These are phyloP conservation scores for Wickerhamiella alocasiicola DNA, from an alignment of 805 yeast species.

Conservation along the genomic window DNA sequence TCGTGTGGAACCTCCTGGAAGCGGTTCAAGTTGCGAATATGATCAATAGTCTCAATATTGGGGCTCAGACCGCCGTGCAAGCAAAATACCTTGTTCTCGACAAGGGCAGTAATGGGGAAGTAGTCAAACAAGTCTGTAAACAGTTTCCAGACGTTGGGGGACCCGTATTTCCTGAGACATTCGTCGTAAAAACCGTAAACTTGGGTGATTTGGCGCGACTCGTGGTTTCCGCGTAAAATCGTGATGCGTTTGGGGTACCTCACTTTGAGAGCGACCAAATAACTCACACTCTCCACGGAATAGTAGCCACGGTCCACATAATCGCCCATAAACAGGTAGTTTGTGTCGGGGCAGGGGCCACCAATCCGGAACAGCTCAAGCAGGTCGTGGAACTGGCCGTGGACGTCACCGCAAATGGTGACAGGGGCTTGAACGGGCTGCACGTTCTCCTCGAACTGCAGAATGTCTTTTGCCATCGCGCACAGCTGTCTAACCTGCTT, in stretches of 20 bases:
- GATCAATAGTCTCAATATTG: constrained; percentile 90
- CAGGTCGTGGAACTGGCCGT: constrained; percentile 92
- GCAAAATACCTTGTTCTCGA: constrained; percentile 85
- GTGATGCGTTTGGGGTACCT: constrained; percentile 89
- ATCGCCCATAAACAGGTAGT: constrained; percentile 78
- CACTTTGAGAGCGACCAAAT: constrained; percentile 86
- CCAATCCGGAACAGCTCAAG: constrained; percentile 93
- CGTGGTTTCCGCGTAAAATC: constrained; percentile 89
- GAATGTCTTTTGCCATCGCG: constrained; percentile 81
- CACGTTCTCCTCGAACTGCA: constrained; percentile 85
- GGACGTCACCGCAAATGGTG: constrained; percentile 94
- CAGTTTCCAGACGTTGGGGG: constrained; percentile 87
- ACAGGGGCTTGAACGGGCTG: constrained; percentile 94
- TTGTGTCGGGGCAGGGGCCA: constrained; percentile 89
- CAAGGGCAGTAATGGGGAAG: constrained; percentile 91
- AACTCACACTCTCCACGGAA: constrained; percentile 86
- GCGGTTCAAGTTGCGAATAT: constrained; percentile 83
- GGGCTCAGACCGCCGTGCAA: constrained; percentile 96
- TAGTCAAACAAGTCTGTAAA: constrained; percentile 89
- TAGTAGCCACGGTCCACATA: constrained; percentile 85
- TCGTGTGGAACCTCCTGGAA: constrained; percentile 97
- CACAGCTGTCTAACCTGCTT: constrained; percentile 70
- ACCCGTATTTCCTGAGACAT: constrained; percentile 87
- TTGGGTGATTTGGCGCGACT: constrained; percentile 90
- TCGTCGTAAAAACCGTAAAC: constrained; percentile 96